Percentiles rank a stretch among this genome's conserved stretches.
Conservation (phyloP, 2,329 filamentous ascomycete species). For the Scedosporium apiospermum region DNA sequence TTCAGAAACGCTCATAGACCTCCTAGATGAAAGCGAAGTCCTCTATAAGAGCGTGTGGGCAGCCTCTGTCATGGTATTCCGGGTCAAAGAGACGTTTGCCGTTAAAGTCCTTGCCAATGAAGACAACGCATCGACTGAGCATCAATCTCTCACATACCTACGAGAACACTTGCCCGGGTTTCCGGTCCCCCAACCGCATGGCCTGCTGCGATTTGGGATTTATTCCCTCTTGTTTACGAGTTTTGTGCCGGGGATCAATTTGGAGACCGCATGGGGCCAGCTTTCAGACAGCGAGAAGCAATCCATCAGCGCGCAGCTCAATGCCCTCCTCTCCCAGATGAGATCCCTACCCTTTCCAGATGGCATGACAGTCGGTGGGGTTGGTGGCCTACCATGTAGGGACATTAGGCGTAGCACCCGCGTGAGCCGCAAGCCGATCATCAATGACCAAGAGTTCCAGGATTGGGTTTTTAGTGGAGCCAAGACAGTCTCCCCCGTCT, state of each 20-base stretch:
- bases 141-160: slow-evolving; percentile 9
- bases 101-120: slow-evolving; percentile 6
- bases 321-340: slow-evolving; percentile 7
- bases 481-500: slow-evolving; percentile 6
- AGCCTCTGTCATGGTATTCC: slow-evolving; percentile 9
- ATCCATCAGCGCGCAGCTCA: slow-evolving; percentile 9
- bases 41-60: slow-evolving; percentile 7
- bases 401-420: neutral
- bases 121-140: slow-evolving; percentile 5
- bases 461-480: slow-evolving; percentile 8
- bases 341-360: slow-evolving; percentile 9
- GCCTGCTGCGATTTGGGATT: slow-evolving; percentile 1
- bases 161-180: slow-evolving; percentile 8
- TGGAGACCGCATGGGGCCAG: slow-evolving; percentile 9
- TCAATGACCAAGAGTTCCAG: neutral
- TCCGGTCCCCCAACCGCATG: slow-evolving; percentile 9
- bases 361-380: slow-evolving; percentile 6
- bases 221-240: slow-evolving; percentile 9
- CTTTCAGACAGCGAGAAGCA: slow-evolving; percentile 10
- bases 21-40: slow-evolving; percentile 7
- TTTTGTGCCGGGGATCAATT: slow-evolving; percentile 9
- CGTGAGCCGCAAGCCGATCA: neutral
- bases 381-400: neutral
- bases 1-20: slow-evolving; percentile 8
- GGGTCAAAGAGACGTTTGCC: slow-evolving; percentile 7